Percentiles rank a stretch among this genome's conserved stretches.
Conservation (phyloP, 192 early-diverging fungal species). For the Coemansia nantahalensis region DNA sequence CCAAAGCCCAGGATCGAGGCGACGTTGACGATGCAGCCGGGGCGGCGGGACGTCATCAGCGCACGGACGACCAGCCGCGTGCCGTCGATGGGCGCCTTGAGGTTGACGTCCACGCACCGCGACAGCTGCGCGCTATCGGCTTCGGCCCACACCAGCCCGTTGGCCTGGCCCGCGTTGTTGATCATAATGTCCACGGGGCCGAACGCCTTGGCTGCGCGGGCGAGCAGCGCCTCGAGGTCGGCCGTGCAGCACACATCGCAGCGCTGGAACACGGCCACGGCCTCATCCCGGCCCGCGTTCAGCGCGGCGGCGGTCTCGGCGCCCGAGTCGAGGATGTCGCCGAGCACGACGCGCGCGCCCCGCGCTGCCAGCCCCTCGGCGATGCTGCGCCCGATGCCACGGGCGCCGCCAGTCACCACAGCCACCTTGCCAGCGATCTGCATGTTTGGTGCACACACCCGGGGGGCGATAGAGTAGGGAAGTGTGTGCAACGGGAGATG, state of each 20-base stretch:
- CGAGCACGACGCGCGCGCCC: conserved; percentile 64
- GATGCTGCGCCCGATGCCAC: conserved; percentile 66
- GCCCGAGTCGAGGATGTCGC: conserved; percentile 57
- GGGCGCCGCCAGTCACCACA: conserved; percentile 67
- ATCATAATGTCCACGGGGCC: conserved; percentile 59
- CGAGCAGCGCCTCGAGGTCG: conserved; percentile 38
- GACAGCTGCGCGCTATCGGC: conserved; percentile 46
- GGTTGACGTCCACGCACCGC: conserved; percentile 68
- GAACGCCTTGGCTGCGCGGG: conserved; percentile 51
- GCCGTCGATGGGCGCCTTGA: conserved; percentile 71
- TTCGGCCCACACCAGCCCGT: conserved; percentile 47
- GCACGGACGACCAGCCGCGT: conserved; percentile 68
- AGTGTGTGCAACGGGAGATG: no score
- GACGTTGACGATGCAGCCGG: conserved; percentile 72
- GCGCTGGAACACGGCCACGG: conserved; percentile 39
- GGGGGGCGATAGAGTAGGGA: no score
- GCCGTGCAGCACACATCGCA: conserved; percentile 55
- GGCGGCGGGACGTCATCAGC: conserved; percentile 50
- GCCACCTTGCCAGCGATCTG: conserved; percentile 59
- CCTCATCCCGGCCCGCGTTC: conserved; percentile 11
- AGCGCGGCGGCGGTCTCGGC: conserved; percentile 33
- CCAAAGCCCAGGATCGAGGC: conserved; percentile 71
- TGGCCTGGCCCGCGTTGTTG: conserved; percentile 65
- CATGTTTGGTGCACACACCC: no score
- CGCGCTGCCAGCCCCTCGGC: conserved; percentile 57